Percentiles rank a stretch among this genome's conserved stretches.
phyloP scores from a whole-genome alignment of 192 early-diverging fungal genomes.

The Borealophlyctis nickersoniae region DNA sequence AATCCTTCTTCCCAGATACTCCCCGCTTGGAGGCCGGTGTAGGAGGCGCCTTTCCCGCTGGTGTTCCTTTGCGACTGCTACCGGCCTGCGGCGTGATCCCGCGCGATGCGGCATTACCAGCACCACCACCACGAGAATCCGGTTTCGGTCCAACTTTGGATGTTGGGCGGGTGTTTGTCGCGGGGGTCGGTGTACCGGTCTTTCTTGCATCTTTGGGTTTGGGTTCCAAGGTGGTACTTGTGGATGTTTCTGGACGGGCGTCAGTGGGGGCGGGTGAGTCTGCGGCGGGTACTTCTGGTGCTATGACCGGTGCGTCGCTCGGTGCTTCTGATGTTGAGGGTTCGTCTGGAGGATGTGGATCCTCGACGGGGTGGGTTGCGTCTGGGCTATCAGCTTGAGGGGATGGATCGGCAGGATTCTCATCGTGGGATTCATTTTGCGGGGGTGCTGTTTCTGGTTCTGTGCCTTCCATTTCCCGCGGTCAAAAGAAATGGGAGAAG shows the following conservation, averaged over 20 bases:
- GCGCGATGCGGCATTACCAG: background rate
- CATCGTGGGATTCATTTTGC: no score
- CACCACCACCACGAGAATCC: background rate
- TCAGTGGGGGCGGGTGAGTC: background rate
- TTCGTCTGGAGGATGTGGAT: no score
- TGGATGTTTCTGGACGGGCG: background rate
- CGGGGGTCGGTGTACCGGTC: background rate
- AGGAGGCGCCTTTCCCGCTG: no score
- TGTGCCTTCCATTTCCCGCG: no score
- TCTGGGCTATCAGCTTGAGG: no score
- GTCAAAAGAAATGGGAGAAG: no score
- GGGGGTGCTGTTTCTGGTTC: no score
- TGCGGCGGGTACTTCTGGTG: background rate
- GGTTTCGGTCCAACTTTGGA: background rate
- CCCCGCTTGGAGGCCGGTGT: background rate
- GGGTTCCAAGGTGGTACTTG: background rate
- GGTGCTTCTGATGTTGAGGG: no score
- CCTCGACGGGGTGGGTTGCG: no score
- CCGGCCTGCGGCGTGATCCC: background rate
- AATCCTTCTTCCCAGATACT: background rate
- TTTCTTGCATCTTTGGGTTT: background rate
- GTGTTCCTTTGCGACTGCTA: no score
- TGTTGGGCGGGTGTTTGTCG: background rate
- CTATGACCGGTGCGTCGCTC: no score
- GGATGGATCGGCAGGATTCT: no score